Conservation (phyloP, 2,329 filamentous ascomycete species). For the Botrytis medusae region DNA sequence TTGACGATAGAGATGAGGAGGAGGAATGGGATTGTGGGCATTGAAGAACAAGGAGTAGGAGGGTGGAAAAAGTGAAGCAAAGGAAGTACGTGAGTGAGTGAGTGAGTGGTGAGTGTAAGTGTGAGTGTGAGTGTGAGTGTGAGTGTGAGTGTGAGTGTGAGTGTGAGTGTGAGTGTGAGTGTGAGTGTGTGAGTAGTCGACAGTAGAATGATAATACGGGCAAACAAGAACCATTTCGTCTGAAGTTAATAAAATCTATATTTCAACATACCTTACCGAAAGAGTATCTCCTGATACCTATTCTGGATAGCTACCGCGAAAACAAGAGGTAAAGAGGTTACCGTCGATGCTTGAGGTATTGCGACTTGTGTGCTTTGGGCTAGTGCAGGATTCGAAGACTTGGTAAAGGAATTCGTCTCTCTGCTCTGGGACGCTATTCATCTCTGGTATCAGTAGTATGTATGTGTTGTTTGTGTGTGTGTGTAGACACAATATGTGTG, state of each 20-base stretch:
- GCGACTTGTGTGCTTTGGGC: not conserved
- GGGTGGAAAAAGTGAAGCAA: not conserved
- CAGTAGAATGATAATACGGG: not conserved
- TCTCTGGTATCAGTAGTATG: not conserved
- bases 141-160: too few relatives aligned
- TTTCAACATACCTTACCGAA: constrained; percentile 14
- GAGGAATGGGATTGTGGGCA: not conserved
- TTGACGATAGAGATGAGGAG: not conserved
- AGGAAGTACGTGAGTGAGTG: not conserved
- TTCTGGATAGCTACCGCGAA: not conserved
- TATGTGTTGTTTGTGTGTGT: not conserved
- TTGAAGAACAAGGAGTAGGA: not conserved
- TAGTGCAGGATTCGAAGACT: not conserved
- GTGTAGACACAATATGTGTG: not conserved
- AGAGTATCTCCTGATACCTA: not conserved
- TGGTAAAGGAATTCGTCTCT: not conserved
- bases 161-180: too few relatives aligned
- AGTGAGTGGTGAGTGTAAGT: too few relatives aligned
- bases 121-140: too few relatives aligned
- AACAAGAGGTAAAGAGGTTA: not conserved
- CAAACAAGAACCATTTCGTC: not conserved
- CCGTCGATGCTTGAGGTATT: not conserved
- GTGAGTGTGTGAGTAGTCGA: not conserved
- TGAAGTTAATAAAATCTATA: not conserved
- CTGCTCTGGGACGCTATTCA: not conserved